Evolutionary conservation across 1,284 basidiomycete species (phyloP), one percentile per base, ranked within the genome.

Genomic region (Pyrrhoderma lamaoense): DNA sequence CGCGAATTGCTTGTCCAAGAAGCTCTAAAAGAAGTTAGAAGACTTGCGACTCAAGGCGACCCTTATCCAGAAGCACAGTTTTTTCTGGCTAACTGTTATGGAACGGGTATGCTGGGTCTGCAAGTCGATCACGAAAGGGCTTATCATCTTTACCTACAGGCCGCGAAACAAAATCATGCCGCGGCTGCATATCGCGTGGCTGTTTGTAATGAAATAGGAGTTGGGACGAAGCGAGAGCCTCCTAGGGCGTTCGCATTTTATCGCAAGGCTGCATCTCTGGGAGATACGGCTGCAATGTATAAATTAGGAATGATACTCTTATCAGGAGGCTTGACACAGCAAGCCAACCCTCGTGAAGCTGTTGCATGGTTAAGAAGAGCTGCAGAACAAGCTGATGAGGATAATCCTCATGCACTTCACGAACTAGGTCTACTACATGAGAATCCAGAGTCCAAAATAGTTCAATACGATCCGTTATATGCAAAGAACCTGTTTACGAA

Each of bases 201-300:
- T 2, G 95, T 99, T 3, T 99, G 96, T 69, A 98, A 98, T 69
- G 96, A 99, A 68, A 91, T 99, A 53, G 96, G 96, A n/a, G 94
- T 93, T 1, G 96, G 96, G n/a, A 99, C 96, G 1, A 78, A 87
- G 58, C 79, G 85, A 54, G 95, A 99, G 62, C 83, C 85, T 1
- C 76, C 84, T 25, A 80, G 94, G 34, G 95, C 95, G 2, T 85
- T 94, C 40, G 83, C 94, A 13, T 98, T 99, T 67, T 99, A 98
- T 70, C 84, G 94, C 56, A 98, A 99, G 69, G 90, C 96, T 1
- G 93, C 93, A 2, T 93, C 93, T 0, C 71, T 99, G 27, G 94
- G 94, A 31, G 96, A 99, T 66, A 98, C 94, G 0, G 85, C 95
- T 38, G 96, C 94, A 1, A 99, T 99, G 96, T 99, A 97, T 75